Evolutionary conservation across 2,329 filamentous ascomycete genomes (phyloP), one percentile per base, ranked within the genome.

Genomic region (Didymella arachidicola): DNA sequence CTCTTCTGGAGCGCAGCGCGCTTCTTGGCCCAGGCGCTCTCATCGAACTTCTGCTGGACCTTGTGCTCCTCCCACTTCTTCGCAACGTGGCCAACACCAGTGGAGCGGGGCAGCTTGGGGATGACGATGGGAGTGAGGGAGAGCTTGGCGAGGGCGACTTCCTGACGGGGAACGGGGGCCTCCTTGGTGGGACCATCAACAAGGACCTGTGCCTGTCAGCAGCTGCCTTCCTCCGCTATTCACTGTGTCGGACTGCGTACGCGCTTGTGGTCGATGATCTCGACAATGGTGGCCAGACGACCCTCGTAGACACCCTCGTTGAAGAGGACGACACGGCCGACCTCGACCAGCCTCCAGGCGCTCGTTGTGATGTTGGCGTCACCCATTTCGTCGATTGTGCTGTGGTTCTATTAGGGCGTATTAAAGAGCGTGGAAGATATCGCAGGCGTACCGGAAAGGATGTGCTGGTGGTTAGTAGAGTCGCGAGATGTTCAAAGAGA

Each of bases 251-350:
- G 48, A 18, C 56, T 79, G 92, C 95, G 80, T 96, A 99, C 95
- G 84, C 95, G 93, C 89, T 97, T 97, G 90, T 99, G 94, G 85
- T 99, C 95, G 85, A 99, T 95, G 83, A 99, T 98, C 89, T 99
- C 94, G 83, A 97, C 93, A 79, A 99, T 94, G 77, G 89, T 85
- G 77, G 93, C 96, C 76, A 98, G 88, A 81, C 91, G 91, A 84
- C 93, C 93, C 73, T 85, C 84, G 85, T 84, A 91, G 75, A 89
- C 88, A 79, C 93, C 90, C 79, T 87, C 84, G 82, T 92, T 90
- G 85, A 98, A 89, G 81, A 96, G 88, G 81, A 97, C 90, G 79
- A 99, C 89, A 81, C 95, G 93, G 89, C 95, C 95, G 82, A 97
- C 92, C 89, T 99, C 93, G 81, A 99, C 93, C 83, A 93, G 87